Evolutionary conservation across 176 grass and related monocot species (phyloP).

Genomic region (Hyparrhenia diplandra): DNA sequence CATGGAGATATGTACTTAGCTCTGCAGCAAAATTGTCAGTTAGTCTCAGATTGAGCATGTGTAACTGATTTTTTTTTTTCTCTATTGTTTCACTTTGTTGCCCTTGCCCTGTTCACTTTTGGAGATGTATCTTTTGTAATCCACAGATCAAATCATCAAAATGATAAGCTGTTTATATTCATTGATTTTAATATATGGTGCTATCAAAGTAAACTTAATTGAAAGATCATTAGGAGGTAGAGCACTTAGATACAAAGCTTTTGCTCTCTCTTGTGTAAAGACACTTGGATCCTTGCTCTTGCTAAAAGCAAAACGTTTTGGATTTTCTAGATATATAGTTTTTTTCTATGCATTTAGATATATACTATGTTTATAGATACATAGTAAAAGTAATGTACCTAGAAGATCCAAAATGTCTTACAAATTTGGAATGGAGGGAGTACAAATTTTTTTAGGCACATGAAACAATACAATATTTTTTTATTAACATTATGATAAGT

Average conservation of each 20-base stretch:
- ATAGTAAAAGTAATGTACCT: too few species aligned
- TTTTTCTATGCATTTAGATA: not conserved
- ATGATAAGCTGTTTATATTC: not conserved
- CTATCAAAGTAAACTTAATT: not conserved
- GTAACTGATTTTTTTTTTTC: not conserved
- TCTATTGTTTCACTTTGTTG: not conserved
- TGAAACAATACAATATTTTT: too few species aligned
- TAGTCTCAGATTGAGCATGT: not conserved
- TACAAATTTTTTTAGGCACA: too few species aligned
- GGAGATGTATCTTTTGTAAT: not conserved
- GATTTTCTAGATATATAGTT: too few species aligned
- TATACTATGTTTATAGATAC: not conserved
- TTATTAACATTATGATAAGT: too few species aligned
- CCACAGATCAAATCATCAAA: not conserved
- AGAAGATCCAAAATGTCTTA: too few species aligned
- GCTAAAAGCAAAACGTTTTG: too few species aligned
- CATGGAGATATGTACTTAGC: conserved; percentile 11
- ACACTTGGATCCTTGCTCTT: not conserved
- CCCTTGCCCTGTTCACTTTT: not conserved
- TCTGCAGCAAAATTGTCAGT: conserved; percentile 30
- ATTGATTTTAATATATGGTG: not conserved
- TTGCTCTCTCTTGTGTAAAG: not conserved
- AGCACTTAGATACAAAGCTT: not conserved
- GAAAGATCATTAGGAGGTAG: not conserved
- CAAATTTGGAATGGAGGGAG: too few species aligned